phyloP scores from a whole-genome alignment of 371 early-diverging fungal genomes.

The Syncephalastrum sp. region DNA sequence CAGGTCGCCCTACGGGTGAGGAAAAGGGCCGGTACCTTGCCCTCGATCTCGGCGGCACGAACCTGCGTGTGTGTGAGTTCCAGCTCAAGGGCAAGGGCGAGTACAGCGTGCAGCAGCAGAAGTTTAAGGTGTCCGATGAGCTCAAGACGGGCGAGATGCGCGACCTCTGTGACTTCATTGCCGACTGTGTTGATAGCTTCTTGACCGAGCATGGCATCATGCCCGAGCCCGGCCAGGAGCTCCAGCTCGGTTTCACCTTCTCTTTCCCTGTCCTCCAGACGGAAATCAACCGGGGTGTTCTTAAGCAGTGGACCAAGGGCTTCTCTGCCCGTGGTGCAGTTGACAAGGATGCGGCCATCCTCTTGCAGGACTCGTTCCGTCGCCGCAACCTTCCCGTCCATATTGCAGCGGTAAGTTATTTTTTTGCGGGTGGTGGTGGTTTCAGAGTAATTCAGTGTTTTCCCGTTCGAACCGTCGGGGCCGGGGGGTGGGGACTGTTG shows the following conservation, averaged over 20 bases:
- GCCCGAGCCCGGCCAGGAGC: background rate
- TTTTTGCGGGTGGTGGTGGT: background rate
- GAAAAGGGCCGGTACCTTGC: constrained; percentile 88
- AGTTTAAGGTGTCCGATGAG: constrained; percentile 44
- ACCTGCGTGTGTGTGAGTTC: constrained; percentile 87
- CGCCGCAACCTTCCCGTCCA: constrained; percentile 68
- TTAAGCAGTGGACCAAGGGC: constrained; percentile 92
- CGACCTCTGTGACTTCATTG: constrained; percentile 84
- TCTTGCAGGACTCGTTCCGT: constrained; percentile 80
- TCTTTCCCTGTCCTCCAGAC: constrained; percentile 89
- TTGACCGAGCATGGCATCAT: constrained; percentile 42
- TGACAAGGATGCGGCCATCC: constrained; percentile 71
- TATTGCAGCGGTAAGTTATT: constrained; percentile 64
- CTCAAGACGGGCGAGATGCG: constrained; percentile 42
- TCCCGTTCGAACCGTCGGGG: constrained; percentile 5
- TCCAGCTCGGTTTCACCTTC: constrained; percentile 85
- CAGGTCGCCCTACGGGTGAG: constrained; percentile 73
- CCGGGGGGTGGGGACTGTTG: background rate
- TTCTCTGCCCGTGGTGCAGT: constrained; percentile 74
- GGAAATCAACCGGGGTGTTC: constrained; percentile 67
- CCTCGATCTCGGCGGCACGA: constrained; percentile 93
- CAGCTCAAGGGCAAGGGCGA: constrained; percentile 70
- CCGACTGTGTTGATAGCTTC: constrained; percentile 77
- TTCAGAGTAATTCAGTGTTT: background rate
- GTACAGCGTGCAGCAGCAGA: constrained; percentile 66